Evolutionary conservation across 495 filamentous ascomycete genomes (phyloP).

Genomic region (Gamarada debralockiae): DNA sequence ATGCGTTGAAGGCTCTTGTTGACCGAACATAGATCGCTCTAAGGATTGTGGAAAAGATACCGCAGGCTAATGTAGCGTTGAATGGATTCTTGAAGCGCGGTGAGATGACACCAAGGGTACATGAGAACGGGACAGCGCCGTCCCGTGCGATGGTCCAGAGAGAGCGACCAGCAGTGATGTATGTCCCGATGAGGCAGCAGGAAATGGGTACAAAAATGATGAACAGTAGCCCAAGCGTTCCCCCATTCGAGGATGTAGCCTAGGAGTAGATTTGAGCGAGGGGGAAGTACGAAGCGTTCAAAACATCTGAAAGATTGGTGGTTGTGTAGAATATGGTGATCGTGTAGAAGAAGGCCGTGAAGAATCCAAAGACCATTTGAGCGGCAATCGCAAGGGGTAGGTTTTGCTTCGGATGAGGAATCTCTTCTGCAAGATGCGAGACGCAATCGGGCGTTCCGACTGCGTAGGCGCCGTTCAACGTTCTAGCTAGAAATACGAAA

Average conservation of each 20-base stretch:
- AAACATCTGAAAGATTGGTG: slow-evolving; percentile 47
- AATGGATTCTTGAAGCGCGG: slow-evolving; percentile 49
- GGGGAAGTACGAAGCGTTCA: slow-evolving; percentile 60
- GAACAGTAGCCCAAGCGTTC: slow-evolving; percentile 63
- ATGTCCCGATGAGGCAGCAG: slow-evolving; percentile 52
- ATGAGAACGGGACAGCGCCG: slow-evolving; percentile 37
- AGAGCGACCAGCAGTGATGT: slow-evolving; percentile 19
- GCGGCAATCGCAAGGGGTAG: slow-evolving; percentile 60
- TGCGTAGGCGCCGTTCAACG: slow-evolving; percentile 82
- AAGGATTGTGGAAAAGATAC: slow-evolving; percentile 48
- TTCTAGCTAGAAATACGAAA: slow-evolving; percentile 76
- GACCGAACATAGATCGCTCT: slow-evolving; percentile 63
- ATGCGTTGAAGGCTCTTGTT: slow-evolving; percentile 63
- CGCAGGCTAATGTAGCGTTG: slow-evolving; percentile 54
- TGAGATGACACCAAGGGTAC: slow-evolving; percentile 33
- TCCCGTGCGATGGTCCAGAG: slow-evolving; percentile 82
- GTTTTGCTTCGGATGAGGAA: slow-evolving; percentile 45
- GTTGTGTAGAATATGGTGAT: slow-evolving; percentile 72
- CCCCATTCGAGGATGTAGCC: slow-evolving; percentile 53
- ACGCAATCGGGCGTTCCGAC: slow-evolving; percentile 77
- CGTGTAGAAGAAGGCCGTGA: too few species aligned
- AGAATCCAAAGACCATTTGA: slow-evolving; percentile 56
- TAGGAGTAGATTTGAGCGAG: slow-evolving; percentile 74
- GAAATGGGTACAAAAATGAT: too few species aligned
- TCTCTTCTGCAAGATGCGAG: slow-evolving; percentile 79